Percentiles rank a stretch among this genome's conserved stretches.
Conservation (phyloP, 73 alveolate genomes). For the Paramecium sexaurelia region DNA sequence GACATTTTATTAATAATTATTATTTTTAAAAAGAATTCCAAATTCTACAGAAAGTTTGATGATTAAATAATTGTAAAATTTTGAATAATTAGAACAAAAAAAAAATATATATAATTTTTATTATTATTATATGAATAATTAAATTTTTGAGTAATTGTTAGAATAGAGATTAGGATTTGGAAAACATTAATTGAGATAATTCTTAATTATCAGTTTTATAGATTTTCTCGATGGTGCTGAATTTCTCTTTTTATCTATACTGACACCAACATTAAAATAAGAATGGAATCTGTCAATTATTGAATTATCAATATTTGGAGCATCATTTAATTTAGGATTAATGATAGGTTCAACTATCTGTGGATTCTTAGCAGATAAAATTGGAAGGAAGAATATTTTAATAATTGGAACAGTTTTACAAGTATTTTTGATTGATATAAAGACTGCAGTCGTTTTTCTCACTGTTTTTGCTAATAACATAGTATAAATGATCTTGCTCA, state of each 20-base stretch:
- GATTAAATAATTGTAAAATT: background rate
- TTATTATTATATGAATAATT: background rate
- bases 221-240: constrained; percentile 64
- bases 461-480: constrained; percentile 32
- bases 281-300: constrained; percentile 31
- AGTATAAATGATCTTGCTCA: background rate
- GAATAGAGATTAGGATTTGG: constrained; percentile 41
- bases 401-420: constrained; percentile 8
- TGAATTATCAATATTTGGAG: constrained; percentile 31
- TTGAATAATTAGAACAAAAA: too few species aligned
- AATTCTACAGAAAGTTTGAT: background rate
- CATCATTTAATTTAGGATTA: constrained; percentile 41
- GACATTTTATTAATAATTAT: background rate
- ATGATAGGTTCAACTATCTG: constrained; percentile 29
- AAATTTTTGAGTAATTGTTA: constrained; percentile 32
- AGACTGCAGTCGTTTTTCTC: constrained; percentile 35
- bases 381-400: constrained; percentile 51
- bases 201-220: background rate
- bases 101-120: too few species aligned
- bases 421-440: background rate
- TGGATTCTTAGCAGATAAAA: constrained; percentile 49
- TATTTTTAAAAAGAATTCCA: background rate
- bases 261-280: background rate
- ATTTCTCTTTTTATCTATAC: constrained; percentile 4
- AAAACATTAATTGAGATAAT: background rate